Base-by-base conservation (phyloP, 257 asterid genomes). In the Solanum sejunctum region DNA sequence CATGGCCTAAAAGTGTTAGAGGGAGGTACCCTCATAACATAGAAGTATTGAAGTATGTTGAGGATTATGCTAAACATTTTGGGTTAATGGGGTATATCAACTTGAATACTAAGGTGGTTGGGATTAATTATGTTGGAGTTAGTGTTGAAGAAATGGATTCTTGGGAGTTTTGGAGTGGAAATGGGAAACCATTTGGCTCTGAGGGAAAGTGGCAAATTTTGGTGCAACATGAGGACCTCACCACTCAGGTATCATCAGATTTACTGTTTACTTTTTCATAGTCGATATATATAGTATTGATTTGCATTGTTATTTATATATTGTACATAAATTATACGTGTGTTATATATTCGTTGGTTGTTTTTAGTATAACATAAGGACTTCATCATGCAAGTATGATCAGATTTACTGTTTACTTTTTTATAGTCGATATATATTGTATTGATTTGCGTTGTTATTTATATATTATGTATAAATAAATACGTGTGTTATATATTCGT, bases 141-240 rank as follows among this genome's bases (percentile, higher is more conserved):
- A 72, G 91, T 5, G 55, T 60, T n/a, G 87, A 87, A 3, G 95
- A 87, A 78, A 89, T 89, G 88, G 81, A 83, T 81, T 12, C 84
- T 15, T 93, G 91, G 93, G 90, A 88, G 43, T 15, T 88, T 60
- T 92, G 96, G 96, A 91, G 92, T 82, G 96, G 93, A 10, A 63
- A 51, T 43, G 93, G 93, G 1, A 86, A 87, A 72, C 85, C 97
- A 58, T 94, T 94, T 85, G 93, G 93, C 4, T 89, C 92, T 12
- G 86, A 89, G 32, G 94, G 98, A 32, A 94, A 92, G 84, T 94
- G 98, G 98, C 77, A 83, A 8, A 67, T 94, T 18, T 82, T 79
- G 8, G 95, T 93, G 84, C 66, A 84, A 18, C 82, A 93, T 16
- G 71, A 81, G 8, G 80, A 87, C 0, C 69, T 49, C 18, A 72